Evolutionary conservation across 345 rosid species (phyloP), one percentile per base, ranked within the genome.

Genomic region (Rhodomyrtus tomentosa): DNA sequence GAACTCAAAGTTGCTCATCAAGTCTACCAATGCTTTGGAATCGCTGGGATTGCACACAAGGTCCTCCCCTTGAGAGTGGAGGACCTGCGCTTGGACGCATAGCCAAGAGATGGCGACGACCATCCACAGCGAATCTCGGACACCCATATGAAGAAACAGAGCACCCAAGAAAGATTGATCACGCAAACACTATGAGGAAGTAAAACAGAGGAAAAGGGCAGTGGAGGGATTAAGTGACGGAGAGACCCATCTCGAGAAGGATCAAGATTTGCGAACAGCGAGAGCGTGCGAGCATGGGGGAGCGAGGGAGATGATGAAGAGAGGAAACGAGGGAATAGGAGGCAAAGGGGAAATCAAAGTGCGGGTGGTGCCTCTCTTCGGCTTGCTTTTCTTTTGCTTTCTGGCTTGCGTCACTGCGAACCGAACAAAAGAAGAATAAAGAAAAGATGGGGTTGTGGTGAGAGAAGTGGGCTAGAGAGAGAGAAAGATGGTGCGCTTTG

Each of bases 1-100:
- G 12, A 88, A 84, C 14, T 89, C 88, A 81, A 94, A 86, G 58
- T 84, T 90, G 6, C 38, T 36, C 87, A 83, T 53, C 83, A 95
- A 93, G 73, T 86, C 91, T 55, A 18, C 85, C 45, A 95, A 90
- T 15, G 94, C 96, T 6, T 24, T 84, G 72, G 87, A 88, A 88
- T 95, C 98, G 87, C 84, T 81, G 48, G 85, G 40, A 84, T 90
- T 85, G 90, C 98, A 95, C 21, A 90, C 83, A 55, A 86, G 51
- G 88, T 83, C 86, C 82, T 83, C 86, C 82, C 22, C 42, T 32
- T 92, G 95, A 55, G 93, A 85, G 48, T 82, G 58, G 58, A 90
- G 81, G 14, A 81, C 40, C 51, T 21, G 88, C 85, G 88, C 82
- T 45, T 85, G 88, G 84, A 86, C 85, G 81, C 86, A 86, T 54